Conservation (phyloP, 73 alveolate species). For the Paramecium tetraurelia region DNA sequence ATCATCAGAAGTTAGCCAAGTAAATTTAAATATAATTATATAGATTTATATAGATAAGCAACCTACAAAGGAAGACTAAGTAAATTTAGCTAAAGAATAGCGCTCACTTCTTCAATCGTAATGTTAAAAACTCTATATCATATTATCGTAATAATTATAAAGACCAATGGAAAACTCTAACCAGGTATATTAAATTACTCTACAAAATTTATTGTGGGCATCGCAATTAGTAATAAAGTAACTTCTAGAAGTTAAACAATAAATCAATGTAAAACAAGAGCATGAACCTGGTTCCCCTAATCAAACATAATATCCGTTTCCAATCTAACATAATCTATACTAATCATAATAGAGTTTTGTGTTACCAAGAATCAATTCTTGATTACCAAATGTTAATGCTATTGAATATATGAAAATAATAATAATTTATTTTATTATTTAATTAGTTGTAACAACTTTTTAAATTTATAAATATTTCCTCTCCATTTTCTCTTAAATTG, state of each 20-base stretch:
- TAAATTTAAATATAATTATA: not conserved
- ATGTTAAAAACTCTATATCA: not conserved
- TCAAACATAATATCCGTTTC: not conserved
- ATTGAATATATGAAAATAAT: not conserved
- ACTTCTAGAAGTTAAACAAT: not conserved
- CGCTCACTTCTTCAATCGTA: not conserved
- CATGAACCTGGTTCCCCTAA: not conserved
- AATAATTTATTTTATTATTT: not conserved
- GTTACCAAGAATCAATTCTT: not conserved
- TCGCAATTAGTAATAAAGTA: not conserved
- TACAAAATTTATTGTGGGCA: not conserved
- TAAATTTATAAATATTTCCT: not conserved
- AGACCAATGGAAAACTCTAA: not conserved
- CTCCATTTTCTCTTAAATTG: not conserved
- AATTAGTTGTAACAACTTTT: conserved; percentile 10
- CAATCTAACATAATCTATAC: not conserved
- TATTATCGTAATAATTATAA: not conserved
- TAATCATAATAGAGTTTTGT: not conserved
- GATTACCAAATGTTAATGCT: not conserved
- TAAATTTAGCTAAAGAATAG: not conserved
- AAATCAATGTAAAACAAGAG: not conserved
- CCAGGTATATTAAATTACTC: not conserved
- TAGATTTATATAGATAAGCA: conserved; percentile 35
- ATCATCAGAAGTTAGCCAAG: conserved; percentile 15
- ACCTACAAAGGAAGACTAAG: not conserved